Conservation (phyloP, 2,329 filamentous ascomycete genomes). For the Trichoderma sp. region DNA sequence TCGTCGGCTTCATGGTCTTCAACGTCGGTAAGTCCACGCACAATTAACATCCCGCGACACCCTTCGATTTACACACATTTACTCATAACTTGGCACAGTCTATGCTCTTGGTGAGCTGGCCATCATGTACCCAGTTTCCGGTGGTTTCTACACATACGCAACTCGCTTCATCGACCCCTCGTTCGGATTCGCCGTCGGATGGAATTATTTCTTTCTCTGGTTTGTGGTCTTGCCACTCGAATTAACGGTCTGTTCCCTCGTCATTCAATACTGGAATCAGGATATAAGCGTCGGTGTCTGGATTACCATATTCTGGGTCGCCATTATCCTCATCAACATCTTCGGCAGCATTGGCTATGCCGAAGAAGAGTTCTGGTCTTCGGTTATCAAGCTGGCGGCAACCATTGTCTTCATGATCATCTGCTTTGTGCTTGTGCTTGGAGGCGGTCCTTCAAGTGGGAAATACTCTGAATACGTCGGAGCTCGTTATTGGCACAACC, state of each 20-base stretch:
- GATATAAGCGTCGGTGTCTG: constrained; percentile 47
- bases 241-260: constrained; percentile 49
- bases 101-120: constrained; percentile 60
- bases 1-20: constrained; percentile 60
- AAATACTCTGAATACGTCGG: constrained; percentile 43
- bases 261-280: constrained; percentile 50
- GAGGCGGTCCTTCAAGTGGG: constrained; percentile 50
- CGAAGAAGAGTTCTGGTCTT: constrained; percentile 56
- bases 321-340: constrained; percentile 50
- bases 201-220: constrained; percentile 48
- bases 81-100: constrained; percentile 32
- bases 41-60: not conserved
- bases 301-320: constrained; percentile 51
- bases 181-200: constrained; percentile 55
- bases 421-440: constrained; percentile 53
- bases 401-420: constrained; percentile 62
- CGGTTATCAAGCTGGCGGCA: constrained; percentile 54
- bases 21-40: constrained; percentile 42
- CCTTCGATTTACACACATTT: not conserved
- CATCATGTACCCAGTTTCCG: constrained; percentile 60
- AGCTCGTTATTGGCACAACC: constrained; percentile 41
- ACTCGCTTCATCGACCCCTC: constrained; percentile 60
- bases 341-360: constrained; percentile 54
- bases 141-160: constrained; percentile 61
- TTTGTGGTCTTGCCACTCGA: constrained; percentile 49